Percentiles rank a stretch among this genome's conserved stretches.
phyloP scores from a whole-genome alignment of 768 basidiomycete species.

The Candolleomyces aberdarensis region DNA sequence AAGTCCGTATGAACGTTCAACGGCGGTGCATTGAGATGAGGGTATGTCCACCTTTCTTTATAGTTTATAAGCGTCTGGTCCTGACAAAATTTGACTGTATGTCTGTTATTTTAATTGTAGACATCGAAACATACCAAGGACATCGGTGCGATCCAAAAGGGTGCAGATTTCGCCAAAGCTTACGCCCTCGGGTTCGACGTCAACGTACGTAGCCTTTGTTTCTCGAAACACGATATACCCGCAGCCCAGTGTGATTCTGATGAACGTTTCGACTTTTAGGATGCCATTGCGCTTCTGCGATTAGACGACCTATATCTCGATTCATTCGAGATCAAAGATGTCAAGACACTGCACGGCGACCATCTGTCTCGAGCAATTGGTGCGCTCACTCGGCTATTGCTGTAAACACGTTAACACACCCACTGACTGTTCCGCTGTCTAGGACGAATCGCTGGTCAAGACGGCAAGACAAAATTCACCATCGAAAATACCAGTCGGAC shows the following conservation, averaged over 20 bases:
- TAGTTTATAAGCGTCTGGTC: background rate
- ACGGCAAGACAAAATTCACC: slow-evolving; percentile 97
- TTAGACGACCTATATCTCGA: slow-evolving; percentile 97
- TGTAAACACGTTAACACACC: background rate
- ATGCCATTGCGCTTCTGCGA: slow-evolving; percentile 91
- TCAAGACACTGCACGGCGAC: slow-evolving; percentile 96
- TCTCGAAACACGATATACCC: background rate
- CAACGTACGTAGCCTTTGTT: slow-evolving; percentile 50
- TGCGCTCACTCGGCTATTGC: slow-evolving; percentile 20
- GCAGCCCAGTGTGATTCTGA: background rate
- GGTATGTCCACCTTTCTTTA: slow-evolving; percentile 46
- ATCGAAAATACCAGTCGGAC: slow-evolving; percentile 97
- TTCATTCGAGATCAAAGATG: slow-evolving; percentile 98
- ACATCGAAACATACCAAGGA: slow-evolving; percentile 95
- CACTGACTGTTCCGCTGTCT: background rate
- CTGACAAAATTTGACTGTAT: background rate
- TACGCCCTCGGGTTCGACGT: slow-evolving; percentile 94
- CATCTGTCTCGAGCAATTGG: slow-evolving; percentile 98
- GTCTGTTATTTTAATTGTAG: slow-evolving; percentile 32
- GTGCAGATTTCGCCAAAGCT: slow-evolving; percentile 95
- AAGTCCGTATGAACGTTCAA: slow-evolving; percentile 96
- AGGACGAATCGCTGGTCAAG: slow-evolving; percentile 98
- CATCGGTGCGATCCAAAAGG: slow-evolving; percentile 90
- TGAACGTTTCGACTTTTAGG: slow-evolving; percentile 41
- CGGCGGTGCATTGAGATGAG: slow-evolving; percentile 88